Evolutionary conservation across 2,329 filamentous ascomycete genomes (phyloP).

Genomic region (Coniochaeta prunicola): DNA sequence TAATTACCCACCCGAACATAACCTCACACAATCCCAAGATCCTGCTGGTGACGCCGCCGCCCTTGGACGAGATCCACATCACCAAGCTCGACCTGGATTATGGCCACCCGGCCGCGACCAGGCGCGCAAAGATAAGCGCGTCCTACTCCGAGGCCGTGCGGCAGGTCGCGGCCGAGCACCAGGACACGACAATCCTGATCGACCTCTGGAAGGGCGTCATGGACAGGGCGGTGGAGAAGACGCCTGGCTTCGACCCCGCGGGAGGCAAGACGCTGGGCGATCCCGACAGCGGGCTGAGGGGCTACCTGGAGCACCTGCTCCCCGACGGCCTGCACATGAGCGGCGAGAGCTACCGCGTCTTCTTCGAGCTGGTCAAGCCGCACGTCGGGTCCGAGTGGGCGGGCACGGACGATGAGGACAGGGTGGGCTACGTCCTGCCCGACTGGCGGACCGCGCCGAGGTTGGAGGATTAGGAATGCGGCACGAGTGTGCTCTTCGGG

Average conservation of each 20-base stretch:
- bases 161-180: constrained; percentile 59
- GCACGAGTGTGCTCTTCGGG: no score
- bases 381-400: constrained; percentile 39
- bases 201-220: constrained; percentile 79
- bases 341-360: constrained; percentile 43
- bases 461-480: constrained; percentile 10
- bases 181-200: constrained; percentile 51
- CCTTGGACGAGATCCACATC: constrained; percentile 68
- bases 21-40: constrained; percentile 64
- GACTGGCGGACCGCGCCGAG: constrained; percentile 33
- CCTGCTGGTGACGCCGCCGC: constrained; percentile 75
- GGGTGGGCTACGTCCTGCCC: constrained; percentile 36
- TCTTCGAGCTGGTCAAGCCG: constrained; percentile 40
- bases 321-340: constrained; percentile 53
- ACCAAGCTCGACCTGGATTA: constrained; percentile 37
- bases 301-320: constrained; percentile 44
- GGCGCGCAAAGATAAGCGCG: constrained; percentile 40
- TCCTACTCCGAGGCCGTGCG: constrained; percentile 54
- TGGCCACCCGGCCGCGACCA: constrained; percentile 35
- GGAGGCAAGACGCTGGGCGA: constrained; percentile 40
- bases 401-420: constrained; percentile 25
- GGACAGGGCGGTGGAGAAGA: constrained; percentile 55
- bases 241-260: constrained; percentile 45
- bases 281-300: constrained; percentile 39
- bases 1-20: constrained; percentile 66